These are phyloP conservation scores for Oryza punctata DNA, from an alignment of 176 grass and related monocot species.

Conservation along the genomic window DNA sequence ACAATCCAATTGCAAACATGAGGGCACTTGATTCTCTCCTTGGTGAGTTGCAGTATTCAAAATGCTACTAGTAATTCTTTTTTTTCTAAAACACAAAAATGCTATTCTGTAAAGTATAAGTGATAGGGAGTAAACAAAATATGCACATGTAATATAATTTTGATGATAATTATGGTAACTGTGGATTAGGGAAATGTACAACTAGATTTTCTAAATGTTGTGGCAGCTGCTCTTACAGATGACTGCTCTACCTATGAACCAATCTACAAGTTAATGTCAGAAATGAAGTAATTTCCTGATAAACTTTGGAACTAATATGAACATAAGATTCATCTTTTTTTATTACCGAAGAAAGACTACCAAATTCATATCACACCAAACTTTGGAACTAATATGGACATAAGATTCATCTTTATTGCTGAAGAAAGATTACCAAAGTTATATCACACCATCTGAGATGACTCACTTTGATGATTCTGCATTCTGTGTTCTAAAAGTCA, in stretches of 20 bases:
- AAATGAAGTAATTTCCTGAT: conserved; percentile 5
- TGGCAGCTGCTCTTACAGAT: neutral
- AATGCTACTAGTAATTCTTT: neutral
- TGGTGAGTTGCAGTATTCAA: conserved; percentile 58
- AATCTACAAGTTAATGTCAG: neutral
- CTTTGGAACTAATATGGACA: neutral
- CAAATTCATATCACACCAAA: no score
- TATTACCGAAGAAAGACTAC: neutral
- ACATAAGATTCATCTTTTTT: neutral
- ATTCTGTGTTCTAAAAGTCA: no score
- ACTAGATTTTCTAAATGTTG: conserved; percentile 21
- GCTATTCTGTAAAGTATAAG: neutral
- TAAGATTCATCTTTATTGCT: neutral
- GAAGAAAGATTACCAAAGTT: neutral
- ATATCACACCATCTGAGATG: neutral
- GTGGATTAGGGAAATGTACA: conserved; percentile 18
- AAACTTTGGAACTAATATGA: conserved; percentile 3
- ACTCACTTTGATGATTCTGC: neutral
- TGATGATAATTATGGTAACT: neutral
- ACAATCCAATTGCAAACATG: conserved; percentile 91
- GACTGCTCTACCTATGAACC: neutral
- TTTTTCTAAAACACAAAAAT: no score
- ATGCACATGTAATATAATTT: neutral
- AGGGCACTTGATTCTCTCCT: conserved; percentile 85
- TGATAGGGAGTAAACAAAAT: neutral